These are phyloP conservation scores for Mesotaenium endlicherianum DNA, from an alignment of 139 green algal genomes.

Conservation along the genomic window DNA sequence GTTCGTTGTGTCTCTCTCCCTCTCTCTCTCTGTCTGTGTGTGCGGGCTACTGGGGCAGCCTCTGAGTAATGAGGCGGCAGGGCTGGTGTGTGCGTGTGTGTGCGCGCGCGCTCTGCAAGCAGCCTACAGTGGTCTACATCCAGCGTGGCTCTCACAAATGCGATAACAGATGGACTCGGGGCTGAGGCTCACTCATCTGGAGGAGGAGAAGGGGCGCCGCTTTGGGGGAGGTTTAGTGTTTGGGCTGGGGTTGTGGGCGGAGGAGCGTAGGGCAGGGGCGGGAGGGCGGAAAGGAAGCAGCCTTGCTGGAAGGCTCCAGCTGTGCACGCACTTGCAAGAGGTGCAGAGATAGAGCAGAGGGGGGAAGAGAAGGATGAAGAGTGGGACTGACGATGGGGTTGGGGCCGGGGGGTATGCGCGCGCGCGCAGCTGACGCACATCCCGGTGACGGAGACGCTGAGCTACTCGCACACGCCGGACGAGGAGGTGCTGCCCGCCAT, in stretches of 20 bases:
- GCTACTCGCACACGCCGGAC: background rate
- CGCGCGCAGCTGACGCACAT: background rate
- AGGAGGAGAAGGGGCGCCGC: background rate
- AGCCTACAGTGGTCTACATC: background rate
- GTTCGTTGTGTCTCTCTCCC: background rate
- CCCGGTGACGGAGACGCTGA: background rate
- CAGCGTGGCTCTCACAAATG: background rate
- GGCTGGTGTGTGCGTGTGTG: background rate
- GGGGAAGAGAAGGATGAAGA: too few species aligned
- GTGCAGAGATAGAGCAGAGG: background rate
- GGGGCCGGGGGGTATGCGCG: background rate
- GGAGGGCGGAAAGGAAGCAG: background rate
- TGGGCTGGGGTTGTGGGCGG: background rate
- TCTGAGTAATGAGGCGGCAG: background rate
- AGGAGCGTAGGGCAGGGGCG: background rate
- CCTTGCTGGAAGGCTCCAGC: background rate
- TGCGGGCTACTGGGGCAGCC: background rate
- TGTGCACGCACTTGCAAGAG: background rate
- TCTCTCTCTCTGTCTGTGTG: background rate
- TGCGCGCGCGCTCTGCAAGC: background rate
- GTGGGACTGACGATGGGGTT: too few species aligned
- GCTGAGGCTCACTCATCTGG: background rate
- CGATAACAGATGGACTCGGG: background rate
- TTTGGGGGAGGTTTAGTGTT: background rate
- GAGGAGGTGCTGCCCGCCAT: background rate